These are phyloP conservation scores for Basidiobolus heterosporus DNA, from an alignment of 371 early-diverging fungal species.

Conservation along the genomic window DNA sequence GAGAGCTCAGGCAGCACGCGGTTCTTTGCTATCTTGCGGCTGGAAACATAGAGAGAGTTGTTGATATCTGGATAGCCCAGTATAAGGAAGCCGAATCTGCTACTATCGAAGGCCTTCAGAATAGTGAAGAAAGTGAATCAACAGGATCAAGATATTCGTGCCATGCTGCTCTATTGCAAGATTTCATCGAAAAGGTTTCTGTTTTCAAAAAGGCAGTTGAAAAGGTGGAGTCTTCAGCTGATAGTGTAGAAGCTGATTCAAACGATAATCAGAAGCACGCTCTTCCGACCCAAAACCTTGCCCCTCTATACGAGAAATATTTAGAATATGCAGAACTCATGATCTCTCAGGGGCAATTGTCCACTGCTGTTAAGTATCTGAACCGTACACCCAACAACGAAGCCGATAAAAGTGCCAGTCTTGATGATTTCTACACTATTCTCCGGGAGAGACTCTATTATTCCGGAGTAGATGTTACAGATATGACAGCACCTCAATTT, in stretches of 20 bases:
- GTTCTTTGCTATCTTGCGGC: slow-evolving; percentile 79
- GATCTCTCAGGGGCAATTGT: slow-evolving; percentile 56
- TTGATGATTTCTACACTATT: slow-evolving; percentile 38
- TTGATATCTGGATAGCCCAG: slow-evolving; percentile 61
- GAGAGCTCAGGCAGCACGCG: slow-evolving; percentile 36
- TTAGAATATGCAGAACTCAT: slow-evolving; percentile 70
- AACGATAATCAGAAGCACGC: slow-evolving; percentile 12
- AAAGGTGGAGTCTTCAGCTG: slow-evolving; percentile 43
- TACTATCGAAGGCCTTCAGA: background rate
- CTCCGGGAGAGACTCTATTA: slow-evolving; percentile 61
- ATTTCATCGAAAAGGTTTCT: slow-evolving; percentile 75
- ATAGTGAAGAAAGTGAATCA: background rate
- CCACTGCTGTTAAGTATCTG: slow-evolving; percentile 56
- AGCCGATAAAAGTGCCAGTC: slow-evolving; percentile 6
- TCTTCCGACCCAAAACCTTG: slow-evolving; percentile 23
- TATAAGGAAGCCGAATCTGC: slow-evolving; percentile 12
- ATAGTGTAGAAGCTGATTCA: slow-evolving; percentile 19
- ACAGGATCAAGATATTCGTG: slow-evolving; percentile 19
- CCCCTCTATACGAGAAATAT: slow-evolving; percentile 66
- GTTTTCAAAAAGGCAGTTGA: slow-evolving; percentile 80
- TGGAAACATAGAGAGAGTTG: slow-evolving; percentile 72
- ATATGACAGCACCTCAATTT: slow-evolving; percentile 30
- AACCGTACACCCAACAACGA: slow-evolving; percentile 46
- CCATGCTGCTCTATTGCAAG: slow-evolving; percentile 42
- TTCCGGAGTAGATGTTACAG: slow-evolving; percentile 30